These are phyloP conservation scores for Fulvia fulva DNA, from an alignment of 2,329 filamentous ascomycete species.

Conservation along the genomic window DNA sequence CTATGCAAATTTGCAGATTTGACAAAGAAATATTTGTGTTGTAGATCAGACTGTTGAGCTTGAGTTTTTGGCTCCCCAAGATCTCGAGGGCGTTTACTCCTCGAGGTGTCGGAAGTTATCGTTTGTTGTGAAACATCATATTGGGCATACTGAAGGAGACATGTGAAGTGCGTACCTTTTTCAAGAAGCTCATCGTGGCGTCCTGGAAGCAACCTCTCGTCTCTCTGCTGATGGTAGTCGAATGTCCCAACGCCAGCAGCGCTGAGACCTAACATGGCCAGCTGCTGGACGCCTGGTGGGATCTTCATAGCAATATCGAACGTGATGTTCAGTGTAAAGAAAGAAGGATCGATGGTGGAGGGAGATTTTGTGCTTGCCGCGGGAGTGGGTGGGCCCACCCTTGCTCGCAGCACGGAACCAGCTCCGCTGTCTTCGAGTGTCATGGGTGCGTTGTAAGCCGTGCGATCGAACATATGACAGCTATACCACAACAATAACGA, in stretches of 20 bases:
- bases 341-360: too few species aligned
- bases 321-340: not conserved
- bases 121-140: constrained; percentile 35
- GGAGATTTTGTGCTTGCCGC: not conserved
- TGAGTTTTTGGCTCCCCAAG: constrained; percentile 39
- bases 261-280: not conserved
- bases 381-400: not conserved
- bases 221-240: not conserved
- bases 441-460: not conserved
- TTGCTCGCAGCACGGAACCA: not conserved
- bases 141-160: constrained; percentile 5
- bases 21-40: not conserved
- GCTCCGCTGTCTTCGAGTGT: not conserved
- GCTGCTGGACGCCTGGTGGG: not conserved
- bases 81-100: constrained; percentile 14
- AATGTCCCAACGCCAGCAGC: not conserved
- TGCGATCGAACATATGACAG: not conserved
- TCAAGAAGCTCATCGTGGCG: not conserved
- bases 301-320: not conserved
- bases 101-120: constrained; percentile 38
- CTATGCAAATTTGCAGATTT: not conserved
- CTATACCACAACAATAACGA: not conserved
- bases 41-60: constrained; percentile 53
- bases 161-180: constrained; percentile 9
- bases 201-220: not conserved